Percentiles rank a stretch among this genome's conserved stretches.
These are phyloP conservation scores for Cupressus sempervirens DNA, from an alignment of 75 land plant genomes.

Conservation along the genomic window DNA sequence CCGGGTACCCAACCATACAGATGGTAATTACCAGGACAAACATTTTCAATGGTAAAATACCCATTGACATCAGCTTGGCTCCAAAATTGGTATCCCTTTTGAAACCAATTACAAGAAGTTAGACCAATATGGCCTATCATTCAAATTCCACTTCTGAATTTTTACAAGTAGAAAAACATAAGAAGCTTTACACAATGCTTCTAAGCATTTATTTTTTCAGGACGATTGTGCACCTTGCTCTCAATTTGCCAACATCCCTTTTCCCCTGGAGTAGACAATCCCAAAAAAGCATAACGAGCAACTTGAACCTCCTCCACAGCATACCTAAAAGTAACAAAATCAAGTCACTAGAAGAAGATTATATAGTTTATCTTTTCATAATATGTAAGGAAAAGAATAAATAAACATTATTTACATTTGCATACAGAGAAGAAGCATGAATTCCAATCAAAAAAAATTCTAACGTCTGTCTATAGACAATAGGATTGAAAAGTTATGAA, in stretches of 20 bases:
- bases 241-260: constrained; percentile 48
- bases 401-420: background rate
- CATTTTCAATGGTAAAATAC: constrained; percentile 30
- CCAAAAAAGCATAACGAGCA: constrained; percentile 27
- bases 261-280: constrained; percentile 30
- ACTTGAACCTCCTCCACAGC: constrained; percentile 10
- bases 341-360: background rate
- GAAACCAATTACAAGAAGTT: background rate
- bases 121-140: background rate
- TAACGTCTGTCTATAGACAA: background rate
- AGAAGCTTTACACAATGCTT: background rate
- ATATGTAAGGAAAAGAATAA: background rate
- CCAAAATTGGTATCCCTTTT: constrained; percentile 73
- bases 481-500: background rate
- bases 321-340: constrained; percentile 17
- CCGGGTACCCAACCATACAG: constrained; percentile 69
- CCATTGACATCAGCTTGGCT: constrained; percentile 49
- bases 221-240: constrained; percentile 28
- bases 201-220: background rate
- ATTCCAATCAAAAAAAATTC: background rate
- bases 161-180: background rate
- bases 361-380: background rate
- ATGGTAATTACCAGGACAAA: constrained; percentile 42
- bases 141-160: background rate
- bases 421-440: background rate